Evolutionary conservation across 352 stramenopile genomes (phyloP), one percentile per base, ranked within the genome.

Genomic region (Phytophthora rubi): DNA sequence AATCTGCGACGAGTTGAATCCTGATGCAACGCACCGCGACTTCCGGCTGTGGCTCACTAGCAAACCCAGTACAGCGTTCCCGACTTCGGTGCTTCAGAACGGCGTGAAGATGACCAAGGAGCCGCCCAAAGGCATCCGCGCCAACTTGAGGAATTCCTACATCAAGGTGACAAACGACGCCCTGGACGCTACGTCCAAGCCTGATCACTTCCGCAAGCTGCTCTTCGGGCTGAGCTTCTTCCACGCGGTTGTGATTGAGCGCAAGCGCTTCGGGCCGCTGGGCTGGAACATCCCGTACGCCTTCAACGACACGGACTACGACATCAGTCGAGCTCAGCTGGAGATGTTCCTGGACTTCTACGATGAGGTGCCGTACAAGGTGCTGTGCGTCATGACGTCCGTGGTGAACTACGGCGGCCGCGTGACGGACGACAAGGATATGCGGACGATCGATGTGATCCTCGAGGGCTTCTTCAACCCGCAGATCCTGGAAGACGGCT

Each of bases 41-140:
- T 99, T 98, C 63, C 89, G 96, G 0, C 67, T 99, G 23, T 99
- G 96, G 96, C 81, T 99, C 30, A 99, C 96, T 18, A 97, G 82
- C 80, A 95, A 81, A 65, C 80, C 73, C 30, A 98, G 80, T 39
- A 92, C 75, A 56, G 85, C 68, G 52, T 97, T 97, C 71, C 96
- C 96, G 0, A 93, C 97, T 0, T 93, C 91, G 0, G 94, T 99
- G 21, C 85, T 99, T 7, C 96, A 99, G 72, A 96, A 97, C 55
- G 90, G 95, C 9, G 94, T 99, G 6, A 99, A 99, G 72, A 98
- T 99, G 92, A 99, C 96, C 2, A 98, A 98, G 61, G 96, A 99
- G 62, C 93, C 96, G 0, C 96, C 96, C 0, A 98, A 98, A 56
- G 96, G 96, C 0, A 67, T 98, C 53, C 85, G 91, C 16, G 93